Base-by-base conservation (phyloP, 257 asterid species). In the Eustoma russellianum region DNA sequence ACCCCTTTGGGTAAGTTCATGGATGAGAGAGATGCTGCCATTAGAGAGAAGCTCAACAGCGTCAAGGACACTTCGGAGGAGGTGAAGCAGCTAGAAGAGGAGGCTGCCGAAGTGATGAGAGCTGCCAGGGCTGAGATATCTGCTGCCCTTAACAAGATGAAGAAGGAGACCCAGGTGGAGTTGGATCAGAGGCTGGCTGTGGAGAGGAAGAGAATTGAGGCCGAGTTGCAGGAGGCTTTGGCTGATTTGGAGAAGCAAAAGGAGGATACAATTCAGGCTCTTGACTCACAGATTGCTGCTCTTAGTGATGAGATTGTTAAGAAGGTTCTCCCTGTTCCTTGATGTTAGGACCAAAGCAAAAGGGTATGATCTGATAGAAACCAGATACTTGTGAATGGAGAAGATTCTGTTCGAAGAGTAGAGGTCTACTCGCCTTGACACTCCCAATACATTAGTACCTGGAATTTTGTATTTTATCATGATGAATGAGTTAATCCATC, bases 81-180 rank as follows among this genome's bases (percentile, higher is more conserved):
- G 69, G 95, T 87, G 58, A 87, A 84, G 78, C 88, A 79, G 78
- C 83, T 87, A 17, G 97, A 90, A 55, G 94, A 71, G 0, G 90
- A 90, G 67, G 96, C 82, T 0, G 62, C 79, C 24, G 96, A 96
- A 6, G 67, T 90, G 18, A 73, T 90, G 88, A 86, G 50, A 74
- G 97, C 97, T 30, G 97, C 97, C 15, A 65, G 96, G 69, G 97
- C 93, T 13, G 97, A 90, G 81, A 83, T 90, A 35, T 64, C 97
- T 19, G 87, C 88, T 34, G 93, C 96, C 45, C 71, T 90, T 55
- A 86, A 76, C 72, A 86, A 86, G 86, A 86, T 90, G 97, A 86
- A 83, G 91, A 90, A 76, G 73, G 97, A 89, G 66, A 79, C 95
- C 50, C 94, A 86, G 79, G 18, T 41, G 9, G 97, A 89, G 74